Evolutionary conservation across 495 filamentous ascomycete genomes (phyloP), one percentile per base, ranked within the genome.

Genomic region (Elasticomyces elasticus): DNA sequence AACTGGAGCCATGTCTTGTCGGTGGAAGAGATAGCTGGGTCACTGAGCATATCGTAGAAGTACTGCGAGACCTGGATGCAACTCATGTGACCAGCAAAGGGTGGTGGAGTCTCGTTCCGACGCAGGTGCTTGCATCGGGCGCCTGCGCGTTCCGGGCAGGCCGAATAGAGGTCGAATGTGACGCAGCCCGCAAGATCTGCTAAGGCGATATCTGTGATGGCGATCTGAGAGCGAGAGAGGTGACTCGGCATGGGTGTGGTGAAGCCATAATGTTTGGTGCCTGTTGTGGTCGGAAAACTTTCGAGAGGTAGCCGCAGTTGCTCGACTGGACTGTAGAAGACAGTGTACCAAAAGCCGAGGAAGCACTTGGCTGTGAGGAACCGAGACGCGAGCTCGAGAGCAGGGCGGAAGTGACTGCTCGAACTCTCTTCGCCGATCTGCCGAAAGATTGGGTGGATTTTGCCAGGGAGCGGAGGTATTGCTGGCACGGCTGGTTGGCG

Each of bases 1-100:
- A 49, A 31, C 24, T 30, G 45, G 15, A 49, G 22, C 45, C 45
- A 31, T 19, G n/a, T 17, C 24, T 30, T 49, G n/a, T 49, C 45
- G 2, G 45, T 19, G 2, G 12, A 24, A 24, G 24, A 49, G 25
- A 49, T 25, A 13, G 45, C 45, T 24, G 24, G n/a, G 19, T 31
- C 12, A 15, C 1, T 31, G 3, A 30, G 45, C 25, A 31, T 30
- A 15, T 49, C 45, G 45, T 49, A 25, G 45, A 49, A 49, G 45
- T 49, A 49, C 25, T 24, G 22, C 25, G 45, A 49, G 5, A 30
- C 33, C n/a, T 49, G 25, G 4, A 49, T 31, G 15, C 24, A 20
- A 5, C 25, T 49, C 22, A 2, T 4, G 42, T 45, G 42, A 3
- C 42, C 42, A 6, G 12, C 17, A 7, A 45, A 45, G 19, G 19